A percentile compares a stretch with the other conserved stretches of the same genome.
phyloP scores from a whole-genome alignment of 2,329 filamentous ascomycete genomes.

The Orbilia blumenaviensis region DNA sequence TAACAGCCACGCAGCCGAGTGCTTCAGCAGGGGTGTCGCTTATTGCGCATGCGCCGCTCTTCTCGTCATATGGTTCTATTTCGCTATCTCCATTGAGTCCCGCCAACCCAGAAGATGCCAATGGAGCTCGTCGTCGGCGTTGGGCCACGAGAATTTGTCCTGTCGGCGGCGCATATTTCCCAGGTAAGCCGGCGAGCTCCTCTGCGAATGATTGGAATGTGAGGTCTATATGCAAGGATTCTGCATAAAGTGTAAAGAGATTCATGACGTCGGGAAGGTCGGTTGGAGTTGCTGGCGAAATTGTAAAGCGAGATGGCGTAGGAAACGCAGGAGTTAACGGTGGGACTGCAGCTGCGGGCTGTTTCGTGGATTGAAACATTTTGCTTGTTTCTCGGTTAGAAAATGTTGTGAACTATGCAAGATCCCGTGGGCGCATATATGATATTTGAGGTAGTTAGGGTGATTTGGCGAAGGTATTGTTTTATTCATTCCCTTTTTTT shows the following conservation, averaged over 20 bases:
- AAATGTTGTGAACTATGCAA: slow-evolving; percentile 26
- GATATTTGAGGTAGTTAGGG: neutral
- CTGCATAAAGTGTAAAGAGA: slow-evolving; percentile 63
- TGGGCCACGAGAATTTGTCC: slow-evolving; percentile 67
- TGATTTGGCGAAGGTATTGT: too few species aligned
- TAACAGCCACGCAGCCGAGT: slow-evolving; percentile 67
- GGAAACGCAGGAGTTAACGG: neutral
- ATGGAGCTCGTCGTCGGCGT: slow-evolving; percentile 1
- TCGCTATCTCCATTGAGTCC: neutral
- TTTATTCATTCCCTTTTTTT: too few species aligned
- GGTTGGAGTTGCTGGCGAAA: slow-evolving; percentile 44
- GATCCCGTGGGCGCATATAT: slow-evolving; percentile 43
- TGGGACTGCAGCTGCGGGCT: neutral
- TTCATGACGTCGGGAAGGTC: slow-evolving; percentile 63
- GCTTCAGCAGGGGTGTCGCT: slow-evolving; percentile 53
- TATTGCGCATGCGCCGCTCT: neutral
- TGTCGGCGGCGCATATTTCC: slow-evolving; percentile 65
- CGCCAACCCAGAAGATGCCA: neutral
- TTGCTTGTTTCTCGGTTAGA: slow-evolving; percentile 45
- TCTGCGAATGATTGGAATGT: slow-evolving; percentile 67
- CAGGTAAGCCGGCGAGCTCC: slow-evolving; percentile 67
- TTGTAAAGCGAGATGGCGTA: slow-evolving; percentile 31
- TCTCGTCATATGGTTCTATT: neutral
- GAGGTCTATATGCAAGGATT: slow-evolving; percentile 66
- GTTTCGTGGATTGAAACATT: slow-evolving; percentile 40